These are phyloP conservation scores for Aspergillus sclerotiicarbonarius DNA, from an alignment of 495 filamentous ascomycete species.

Conservation along the genomic window DNA sequence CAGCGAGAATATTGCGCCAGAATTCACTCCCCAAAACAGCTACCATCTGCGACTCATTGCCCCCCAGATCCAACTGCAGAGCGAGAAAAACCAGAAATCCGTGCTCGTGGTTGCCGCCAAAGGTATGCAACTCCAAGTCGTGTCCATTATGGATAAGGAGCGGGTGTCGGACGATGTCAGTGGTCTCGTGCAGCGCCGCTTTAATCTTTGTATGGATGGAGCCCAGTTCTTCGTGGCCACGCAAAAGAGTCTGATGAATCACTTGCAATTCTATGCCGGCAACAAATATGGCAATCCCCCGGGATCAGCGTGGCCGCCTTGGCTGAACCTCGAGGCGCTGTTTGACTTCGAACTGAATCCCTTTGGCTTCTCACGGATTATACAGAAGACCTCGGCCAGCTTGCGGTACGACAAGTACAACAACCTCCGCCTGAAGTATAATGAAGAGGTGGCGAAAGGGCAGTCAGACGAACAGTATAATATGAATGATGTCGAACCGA, in stretches of 20 bases:
- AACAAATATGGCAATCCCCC: slow-evolving; percentile 85
- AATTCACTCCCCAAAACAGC: slow-evolving; percentile 89
- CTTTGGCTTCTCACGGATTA: slow-evolving; percentile 92
- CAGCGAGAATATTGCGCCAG: slow-evolving; percentile 74
- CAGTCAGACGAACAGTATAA: slow-evolving; percentile 34
- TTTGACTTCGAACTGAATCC: slow-evolving; percentile 91
- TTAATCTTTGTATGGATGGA: slow-evolving; percentile 91
- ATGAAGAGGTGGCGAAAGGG: slow-evolving; percentile 80
- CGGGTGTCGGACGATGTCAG: slow-evolving; percentile 89
- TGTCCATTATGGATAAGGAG: slow-evolving; percentile 97
- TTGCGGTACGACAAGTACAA: slow-evolving; percentile 98
- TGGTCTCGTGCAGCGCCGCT: slow-evolving; percentile 89
- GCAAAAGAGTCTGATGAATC: slow-evolving; percentile 78
- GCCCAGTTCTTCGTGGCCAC: slow-evolving; percentile 97
- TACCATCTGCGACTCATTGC: slow-evolving; percentile 94
- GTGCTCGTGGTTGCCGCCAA: slow-evolving; percentile 92
- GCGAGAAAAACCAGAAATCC: slow-evolving; percentile 93
- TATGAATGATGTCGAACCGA: slow-evolving; percentile 57
- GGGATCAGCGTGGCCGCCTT: slow-evolving; percentile 90
- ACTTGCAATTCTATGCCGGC: slow-evolving; percentile 89
- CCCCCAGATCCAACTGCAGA: slow-evolving; percentile 95
- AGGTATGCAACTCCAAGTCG: slow-evolving; percentile 92
- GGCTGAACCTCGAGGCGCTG: slow-evolving; percentile 97
- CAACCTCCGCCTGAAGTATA: slow-evolving; percentile 93
- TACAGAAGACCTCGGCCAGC: slow-evolving; percentile 90